phyloP scores from a whole-genome alignment of 2,329 filamentous ascomycete species.

The Phialophora expanda region DNA sequence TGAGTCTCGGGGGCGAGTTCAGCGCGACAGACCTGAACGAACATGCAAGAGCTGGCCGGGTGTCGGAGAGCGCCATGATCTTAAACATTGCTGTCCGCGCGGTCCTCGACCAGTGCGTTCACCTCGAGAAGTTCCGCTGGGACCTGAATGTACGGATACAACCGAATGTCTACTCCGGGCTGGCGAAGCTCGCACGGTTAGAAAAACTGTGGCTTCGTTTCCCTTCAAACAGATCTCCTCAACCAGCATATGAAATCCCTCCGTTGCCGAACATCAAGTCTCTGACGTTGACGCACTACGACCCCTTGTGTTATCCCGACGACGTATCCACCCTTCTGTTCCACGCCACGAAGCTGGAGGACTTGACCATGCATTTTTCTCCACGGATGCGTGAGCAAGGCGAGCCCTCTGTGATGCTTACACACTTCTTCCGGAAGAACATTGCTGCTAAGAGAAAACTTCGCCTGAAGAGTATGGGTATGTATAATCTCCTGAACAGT shows the following conservation, averaged over 20 bases:
- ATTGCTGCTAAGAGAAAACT: constrained; percentile 55
- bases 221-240: constrained; percentile 61
- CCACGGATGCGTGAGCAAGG: constrained; percentile 65
- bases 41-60: constrained; percentile 61
- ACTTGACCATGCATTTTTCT: constrained; percentile 64
- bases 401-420: constrained; percentile 62
- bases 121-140: constrained; percentile 63
- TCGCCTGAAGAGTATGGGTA: constrained; percentile 55
- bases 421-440: constrained; percentile 62
- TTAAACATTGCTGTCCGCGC: constrained; percentile 65
- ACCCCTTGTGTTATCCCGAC: constrained; percentile 68
- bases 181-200: constrained; percentile 57
- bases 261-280: constrained; percentile 60
- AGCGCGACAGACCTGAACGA: constrained; percentile 60
- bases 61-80: constrained; percentile 69
- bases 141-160: constrained; percentile 66
- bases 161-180: constrained; percentile 62
- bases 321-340: constrained; percentile 63
- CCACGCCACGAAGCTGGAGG: constrained; percentile 59
- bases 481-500: constrained; percentile 63
- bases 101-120: constrained; percentile 63
- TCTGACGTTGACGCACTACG: constrained; percentile 64
- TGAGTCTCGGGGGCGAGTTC: constrained; percentile 63
- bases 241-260: constrained; percentile 62
- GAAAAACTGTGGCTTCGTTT: constrained; percentile 62